Evolutionary conservation across 257 asterid genomes (phyloP), one percentile per base, ranked within the genome.

Genomic region (Eustoma russellianum): DNA sequence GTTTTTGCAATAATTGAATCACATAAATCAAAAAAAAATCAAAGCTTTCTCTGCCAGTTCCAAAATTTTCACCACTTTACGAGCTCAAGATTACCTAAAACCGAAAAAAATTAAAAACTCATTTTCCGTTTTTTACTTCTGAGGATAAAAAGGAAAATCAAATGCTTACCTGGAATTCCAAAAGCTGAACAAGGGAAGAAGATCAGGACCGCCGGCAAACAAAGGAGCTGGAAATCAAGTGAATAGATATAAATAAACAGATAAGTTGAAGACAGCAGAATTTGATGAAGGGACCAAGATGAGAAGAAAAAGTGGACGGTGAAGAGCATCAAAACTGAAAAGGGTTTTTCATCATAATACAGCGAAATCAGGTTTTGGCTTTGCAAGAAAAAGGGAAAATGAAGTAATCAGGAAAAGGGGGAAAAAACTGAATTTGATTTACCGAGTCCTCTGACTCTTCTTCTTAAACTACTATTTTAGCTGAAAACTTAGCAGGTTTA

Each of bases 381-480:
- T 9, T 40, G 41, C 34, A 48, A 24, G 30, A 24, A 24, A 24
- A 24, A 24, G 2, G 30, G 2, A 24, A 24, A 24, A 24, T 24
- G 3, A 24, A 24, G 2, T 24, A 24, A 24, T 35, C 40, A 45
- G 67, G n/a, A 58, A 59, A 34, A 34, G 5, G 19, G n/a, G n/a
- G n/a, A n/a, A 15, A n/a, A 14, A 46, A 35, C 33, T 55, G 41
- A 67, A 58, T 67, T n/a, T 67, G 63, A 67, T 66, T 18, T 52
- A 55, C 73, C 53, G 13, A 52, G 73, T 68, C 73, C 48, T 12
- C 18, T 17, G 16, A 9, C 50, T 13, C 18, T 8, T 41, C 46
- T 46, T 46, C 50, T 46, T 46, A 17, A 46, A 46, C 15, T 13
- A 13, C 50, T 13, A 9, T 2, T 6, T 46, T 9, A 13, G 8